Percentiles rank a stretch among this genome's conserved stretches.
These are phyloP conservation scores for Euphorbia tirucalli DNA, from an alignment of 345 rosid species.

Conservation along the genomic window DNA sequence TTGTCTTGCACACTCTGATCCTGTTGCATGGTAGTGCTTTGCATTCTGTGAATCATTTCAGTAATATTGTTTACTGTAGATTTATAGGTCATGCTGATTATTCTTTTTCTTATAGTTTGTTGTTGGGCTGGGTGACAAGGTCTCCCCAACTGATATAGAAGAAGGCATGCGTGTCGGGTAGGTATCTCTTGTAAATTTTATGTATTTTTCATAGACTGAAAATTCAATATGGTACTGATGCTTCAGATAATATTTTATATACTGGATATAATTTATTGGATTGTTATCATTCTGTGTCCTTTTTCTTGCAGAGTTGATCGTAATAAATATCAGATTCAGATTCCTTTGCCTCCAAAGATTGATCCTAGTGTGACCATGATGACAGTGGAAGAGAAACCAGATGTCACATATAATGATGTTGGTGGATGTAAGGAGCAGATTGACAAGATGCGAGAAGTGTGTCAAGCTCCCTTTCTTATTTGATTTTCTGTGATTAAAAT, in stretches of 20 bases:
- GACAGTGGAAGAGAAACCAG: constrained; percentile 99
- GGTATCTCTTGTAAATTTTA: constrained; percentile 15
- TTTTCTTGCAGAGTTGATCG: constrained; percentile 71
- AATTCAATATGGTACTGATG: background rate
- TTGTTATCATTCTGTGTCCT: background rate
- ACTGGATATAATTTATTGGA: background rate
- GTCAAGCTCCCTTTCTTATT: constrained; percentile 14
- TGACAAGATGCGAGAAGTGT: constrained; percentile 94
- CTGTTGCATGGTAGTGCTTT: background rate
- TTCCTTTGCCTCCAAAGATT: constrained; percentile 96
- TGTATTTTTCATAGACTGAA: background rate
- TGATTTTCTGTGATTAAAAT: background rate
- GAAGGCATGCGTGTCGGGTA: constrained; percentile 99
- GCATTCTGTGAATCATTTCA: background rate
- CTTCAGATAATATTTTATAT: background rate
- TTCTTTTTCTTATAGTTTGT: constrained; percentile 53
- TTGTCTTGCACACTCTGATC: background rate
- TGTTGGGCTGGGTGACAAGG: constrained; percentile 98
- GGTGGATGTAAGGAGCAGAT: constrained; percentile 99
- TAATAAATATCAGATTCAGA: constrained; percentile 95
- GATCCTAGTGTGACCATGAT: constrained; percentile 99
- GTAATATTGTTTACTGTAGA: background rate
- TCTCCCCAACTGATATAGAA: constrained; percentile 96
- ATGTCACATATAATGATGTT: constrained; percentile 94
- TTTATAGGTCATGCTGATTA: background rate